Evolutionary conservation across 768 basidiomycete species (phyloP).

Genomic region (Hydnum rufescens): DNA sequence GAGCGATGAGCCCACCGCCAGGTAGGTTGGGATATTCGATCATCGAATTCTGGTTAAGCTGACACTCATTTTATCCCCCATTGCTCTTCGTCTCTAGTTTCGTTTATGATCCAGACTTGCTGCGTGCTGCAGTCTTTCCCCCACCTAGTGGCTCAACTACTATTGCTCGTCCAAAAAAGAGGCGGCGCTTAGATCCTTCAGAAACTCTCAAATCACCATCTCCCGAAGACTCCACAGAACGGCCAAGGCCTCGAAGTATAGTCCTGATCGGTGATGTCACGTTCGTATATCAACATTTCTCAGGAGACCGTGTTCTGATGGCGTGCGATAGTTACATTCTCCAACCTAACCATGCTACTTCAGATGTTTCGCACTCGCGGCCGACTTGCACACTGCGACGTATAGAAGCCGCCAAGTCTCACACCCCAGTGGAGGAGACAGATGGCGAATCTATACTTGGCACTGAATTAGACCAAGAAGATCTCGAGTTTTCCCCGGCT

Average conservation of each 20-base stretch:
- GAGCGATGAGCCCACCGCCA: not conserved
- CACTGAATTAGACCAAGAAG: not conserved
- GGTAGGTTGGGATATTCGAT: not conserved
- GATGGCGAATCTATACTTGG: not conserved
- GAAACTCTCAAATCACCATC: not conserved
- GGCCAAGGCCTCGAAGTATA: constrained; percentile 2
- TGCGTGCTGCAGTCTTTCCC: constrained; percentile 5
- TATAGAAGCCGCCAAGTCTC: not conserved
- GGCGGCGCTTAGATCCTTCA: not conserved
- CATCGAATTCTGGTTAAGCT: not conserved
- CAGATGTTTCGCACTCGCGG: not conserved
- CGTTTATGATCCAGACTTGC: constrained; percentile 7
- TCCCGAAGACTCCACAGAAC: not conserved
- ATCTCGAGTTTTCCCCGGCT: constrained; percentile 4
- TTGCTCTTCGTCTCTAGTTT: constrained; percentile 5
- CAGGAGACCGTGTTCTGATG: too few species aligned
- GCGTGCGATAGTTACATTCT: constrained; percentile 1
- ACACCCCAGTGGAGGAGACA: not conserved
- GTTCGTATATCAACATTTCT: constrained; percentile 1
- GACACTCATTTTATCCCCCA: not conserved
- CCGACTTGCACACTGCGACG: not conserved
- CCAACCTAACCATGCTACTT: not conserved
- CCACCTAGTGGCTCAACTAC: not conserved
- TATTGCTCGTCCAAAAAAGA: constrained; percentile 2
- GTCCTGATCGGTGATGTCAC: constrained; percentile 1